Base-by-base conservation (phyloP, 2,329 filamentous ascomycete species). In the Penicillium polonicum region DNA sequence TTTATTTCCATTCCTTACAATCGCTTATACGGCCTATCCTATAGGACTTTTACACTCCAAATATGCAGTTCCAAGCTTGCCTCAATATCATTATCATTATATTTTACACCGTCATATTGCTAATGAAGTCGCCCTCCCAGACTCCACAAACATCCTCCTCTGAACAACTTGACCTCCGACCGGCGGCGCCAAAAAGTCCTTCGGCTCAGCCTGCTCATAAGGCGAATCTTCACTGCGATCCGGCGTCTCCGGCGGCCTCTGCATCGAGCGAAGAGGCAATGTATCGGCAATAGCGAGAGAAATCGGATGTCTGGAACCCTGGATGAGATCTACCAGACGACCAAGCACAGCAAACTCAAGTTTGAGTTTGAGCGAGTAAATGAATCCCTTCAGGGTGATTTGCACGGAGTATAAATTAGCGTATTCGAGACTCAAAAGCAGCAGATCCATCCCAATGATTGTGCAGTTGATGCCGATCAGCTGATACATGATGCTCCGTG, bases 331-430 rank as follows among this genome's bases (percentile, higher is more conserved):
- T 17, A 80, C 76, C 4, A 81, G 66, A 36, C 74, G 73, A 29
- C 82, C 75, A 10, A 86, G 72, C 41, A 86, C 79, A 17, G 81
- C 79, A 60, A 81, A 80, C 68, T 86, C 84, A n/a, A 84, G 76
- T 59, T 83, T 82, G 41, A 83, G 73, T 39, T 74, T 74, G 23
- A 74, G 58, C 61, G 71, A 73, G 59, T 74, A 73, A 15, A 74
- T 56, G 45, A 77, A 74, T 13, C 73, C 72, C 63, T 79, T 78
- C 35, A 76, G 67, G 5, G 70, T 74, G 17, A 73, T 75, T 61
- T 79, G 76, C 19, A 78, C 62, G 3, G 71, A 68, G 38, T 76
- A 77, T 21, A 78, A 69, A 54, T 73, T 69, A 38, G 74, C 75
- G 63, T 77, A 77, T 36, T 76, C 68, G 19, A 78, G 55, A 23